Percentiles rank a stretch among this genome's conserved stretches.
Evolutionary conservation across 768 basidiomycete genomes (phyloP).

Genomic region (Hericium erinaceus): DNA sequence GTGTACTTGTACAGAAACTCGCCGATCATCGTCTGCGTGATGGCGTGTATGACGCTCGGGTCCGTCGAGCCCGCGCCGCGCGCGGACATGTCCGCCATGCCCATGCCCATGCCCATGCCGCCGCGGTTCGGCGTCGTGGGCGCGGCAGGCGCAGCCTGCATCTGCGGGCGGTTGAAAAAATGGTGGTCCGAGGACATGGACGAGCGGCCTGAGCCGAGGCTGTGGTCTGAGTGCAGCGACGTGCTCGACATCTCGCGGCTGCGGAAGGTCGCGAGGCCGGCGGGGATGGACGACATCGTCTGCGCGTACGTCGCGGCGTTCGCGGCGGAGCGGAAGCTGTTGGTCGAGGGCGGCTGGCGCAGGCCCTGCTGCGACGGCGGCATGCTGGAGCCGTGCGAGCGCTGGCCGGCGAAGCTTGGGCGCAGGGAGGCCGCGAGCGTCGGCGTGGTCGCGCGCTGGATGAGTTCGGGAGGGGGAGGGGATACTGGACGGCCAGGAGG

Average conservation of each 20-base stretch:
- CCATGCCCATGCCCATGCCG: slow-evolving; percentile 12
- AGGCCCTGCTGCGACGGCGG: slow-evolving; percentile 58
- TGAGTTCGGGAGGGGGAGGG: slow-evolving; percentile 86
- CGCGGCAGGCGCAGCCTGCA: slow-evolving; percentile 21
- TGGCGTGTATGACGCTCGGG: slow-evolving; percentile 86
- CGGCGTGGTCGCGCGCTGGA: slow-evolving; percentile 85
- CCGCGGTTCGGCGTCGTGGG: slow-evolving; percentile 38
- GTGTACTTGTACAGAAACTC: slow-evolving; percentile 99
- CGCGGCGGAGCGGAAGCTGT: slow-evolving; percentile 73
- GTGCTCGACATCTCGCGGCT: slow-evolving; percentile 56
- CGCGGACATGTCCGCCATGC: slow-evolving; percentile 7
- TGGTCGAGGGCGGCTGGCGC: slow-evolving; percentile 67
- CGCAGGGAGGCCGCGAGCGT: slow-evolving; percentile 55
- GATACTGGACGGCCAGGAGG: slow-evolving; percentile 87
- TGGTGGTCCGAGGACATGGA: slow-evolving; percentile 77
- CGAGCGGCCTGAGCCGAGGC: slow-evolving; percentile 62
- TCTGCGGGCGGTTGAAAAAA: slow-evolving; percentile 33
- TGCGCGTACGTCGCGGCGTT: slow-evolving; percentile 48
- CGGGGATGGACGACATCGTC: slow-evolving; percentile 30
- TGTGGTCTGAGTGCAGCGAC: slow-evolving; percentile 63
- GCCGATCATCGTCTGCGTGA: slow-evolving; percentile 99
- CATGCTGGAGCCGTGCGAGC: slow-evolving; percentile 68
- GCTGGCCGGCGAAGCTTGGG: slow-evolving; percentile 33
- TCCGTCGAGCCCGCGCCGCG: slow-evolving; percentile 50
- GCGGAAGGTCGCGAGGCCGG: slow-evolving; percentile 35